These are phyloP conservation scores for Atkinsonella hypoxylon DNA, from an alignment of 2,329 filamentous ascomycete species.

Conservation along the genomic window DNA sequence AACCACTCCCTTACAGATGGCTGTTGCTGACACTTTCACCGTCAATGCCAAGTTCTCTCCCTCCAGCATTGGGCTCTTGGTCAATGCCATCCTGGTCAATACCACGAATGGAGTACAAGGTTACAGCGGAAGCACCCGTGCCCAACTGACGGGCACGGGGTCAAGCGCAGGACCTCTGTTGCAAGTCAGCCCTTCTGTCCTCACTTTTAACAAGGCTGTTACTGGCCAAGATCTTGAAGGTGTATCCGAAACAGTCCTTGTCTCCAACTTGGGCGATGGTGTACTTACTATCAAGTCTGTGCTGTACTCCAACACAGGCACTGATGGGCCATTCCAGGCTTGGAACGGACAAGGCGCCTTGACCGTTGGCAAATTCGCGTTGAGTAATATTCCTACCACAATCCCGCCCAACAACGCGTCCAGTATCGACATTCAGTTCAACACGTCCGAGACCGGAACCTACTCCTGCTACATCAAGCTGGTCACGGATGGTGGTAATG, in stretches of 20 bases:
- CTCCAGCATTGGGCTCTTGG: slow-evolving; percentile 32
- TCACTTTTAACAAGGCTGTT: slow-evolving; percentile 39
- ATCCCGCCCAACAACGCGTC: slow-evolving; percentile 28
- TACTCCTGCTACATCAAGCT: slow-evolving; percentile 37
- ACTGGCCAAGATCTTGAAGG: slow-evolving; percentile 27
- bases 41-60: slow-evolving; percentile 35
- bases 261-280: slow-evolving; percentile 38
- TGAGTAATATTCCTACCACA: slow-evolving; percentile 32
- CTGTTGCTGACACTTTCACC: slow-evolving; percentile 26
- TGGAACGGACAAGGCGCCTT: slow-evolving; percentile 24
- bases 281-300: slow-evolving; percentile 31
- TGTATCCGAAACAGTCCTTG: slow-evolving; percentile 29
- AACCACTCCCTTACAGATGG: slow-evolving; percentile 17
- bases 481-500: slow-evolving; percentile 35
- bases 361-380: slow-evolving; percentile 34
- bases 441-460: slow-evolving; percentile 32
- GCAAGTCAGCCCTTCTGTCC: slow-evolving; percentile 31
- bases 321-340: slow-evolving; percentile 31
- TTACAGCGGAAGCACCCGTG: slow-evolving; percentile 33
- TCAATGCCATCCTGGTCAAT: slow-evolving; percentile 33
- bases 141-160: slow-evolving; percentile 37
- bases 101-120: slow-evolving; percentile 34
- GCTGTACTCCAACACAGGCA: slow-evolving; percentile 28
- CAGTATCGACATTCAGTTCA: slow-evolving; percentile 34
- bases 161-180: slow-evolving; percentile 34